Base-by-base conservation (phyloP, 202 grass and related monocot genomes). In the Tripidium arundinaceum region DNA sequence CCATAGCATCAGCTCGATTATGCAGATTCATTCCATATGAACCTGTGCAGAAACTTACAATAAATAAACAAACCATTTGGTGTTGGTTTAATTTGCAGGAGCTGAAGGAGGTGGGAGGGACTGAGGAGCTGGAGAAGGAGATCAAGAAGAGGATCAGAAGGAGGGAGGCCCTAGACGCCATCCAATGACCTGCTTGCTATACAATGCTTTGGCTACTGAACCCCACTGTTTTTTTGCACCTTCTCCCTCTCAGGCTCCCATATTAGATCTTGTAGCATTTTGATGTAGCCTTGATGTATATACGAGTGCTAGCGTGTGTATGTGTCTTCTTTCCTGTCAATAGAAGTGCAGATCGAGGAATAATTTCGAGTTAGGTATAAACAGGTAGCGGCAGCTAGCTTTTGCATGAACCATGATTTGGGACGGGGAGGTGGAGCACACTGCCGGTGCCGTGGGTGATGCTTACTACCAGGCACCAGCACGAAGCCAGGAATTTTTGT, bases 121-220 rank as follows among this genome's bases (percentile, higher is more conserved):
- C 79, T 0, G 89, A 97, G 81, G 94, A 97, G 79, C 57, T 97
- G 81, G 91, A 97, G 75, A 93, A 89, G 70, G 91, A 90, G 85
- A 89, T 97, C 52, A 88, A 68, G 38, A 90, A 73, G 60, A 89
- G 91, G 87, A 94, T 90, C 72, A 97, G 79, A 78, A 89, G 84
- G 75, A 95, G 67, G 43, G 54, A 71, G 46, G 81, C 50, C 46
- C 29, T 8, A 22, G 83, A 89, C 43, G 74, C 64, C 1, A 72
- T 62, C 33, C 65, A 81, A 61, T 92, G 41, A 86, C 2, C 55
- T 10, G 26, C 19, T 11, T 27, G 8, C 46, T n/a, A 37, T 6
- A 42, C 14, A 28, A 15, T 47, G 15, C 46, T 7, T 19, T 19
- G 13, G 4, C 42, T 45, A 16, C 7, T 14, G 22, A 15, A 28